Evolutionary conservation across 805 yeast species (phyloP).

Genomic region (Jamesozyma piceae): DNA sequence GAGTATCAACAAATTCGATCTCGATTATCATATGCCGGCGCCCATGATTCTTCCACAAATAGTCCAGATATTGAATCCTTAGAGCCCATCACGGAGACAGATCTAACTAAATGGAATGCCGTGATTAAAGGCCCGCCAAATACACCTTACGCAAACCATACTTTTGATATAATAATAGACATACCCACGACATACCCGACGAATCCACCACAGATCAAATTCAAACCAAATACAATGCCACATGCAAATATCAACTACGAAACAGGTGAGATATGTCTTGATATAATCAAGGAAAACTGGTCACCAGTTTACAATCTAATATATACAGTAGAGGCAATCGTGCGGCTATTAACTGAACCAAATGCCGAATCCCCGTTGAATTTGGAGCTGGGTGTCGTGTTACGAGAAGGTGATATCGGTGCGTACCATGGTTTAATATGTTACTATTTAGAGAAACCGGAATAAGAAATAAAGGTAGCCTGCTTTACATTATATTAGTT

Average conservation of each 20-base stretch:
- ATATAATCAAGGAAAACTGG: constrained; percentile 52
- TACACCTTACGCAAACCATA: constrained; percentile 41
- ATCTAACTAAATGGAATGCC: constrained; percentile 45
- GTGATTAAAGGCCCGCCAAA: constrained; percentile 42
- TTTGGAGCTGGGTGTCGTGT: constrained; percentile 56
- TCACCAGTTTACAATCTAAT: constrained; percentile 66
- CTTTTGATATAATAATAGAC: constrained; percentile 41
- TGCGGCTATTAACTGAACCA: constrained; percentile 50
- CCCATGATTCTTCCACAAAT: neutral
- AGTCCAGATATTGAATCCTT: constrained; percentile 30
- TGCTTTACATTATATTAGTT: no score
- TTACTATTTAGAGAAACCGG: constrained; percentile 31
- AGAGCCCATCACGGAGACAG: constrained; percentile 36
- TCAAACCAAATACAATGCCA: constrained; percentile 32
- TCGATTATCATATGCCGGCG: neutral
- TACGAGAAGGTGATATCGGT: constrained; percentile 37
- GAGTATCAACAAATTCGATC: constrained; percentile 13
- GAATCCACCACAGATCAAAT: constrained; percentile 47
- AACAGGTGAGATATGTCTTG: constrained; percentile 65
- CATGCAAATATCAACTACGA: constrained; percentile 43
- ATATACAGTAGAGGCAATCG: constrained; percentile 46
- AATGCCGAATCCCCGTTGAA: constrained; percentile 67
- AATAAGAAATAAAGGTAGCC: no score
- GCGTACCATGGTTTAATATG: constrained; percentile 37
- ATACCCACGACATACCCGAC: constrained; percentile 46